Evolutionary conservation across 2,329 filamentous ascomycete species (phyloP).

Genomic region (Aureobasidium sp.): DNA sequence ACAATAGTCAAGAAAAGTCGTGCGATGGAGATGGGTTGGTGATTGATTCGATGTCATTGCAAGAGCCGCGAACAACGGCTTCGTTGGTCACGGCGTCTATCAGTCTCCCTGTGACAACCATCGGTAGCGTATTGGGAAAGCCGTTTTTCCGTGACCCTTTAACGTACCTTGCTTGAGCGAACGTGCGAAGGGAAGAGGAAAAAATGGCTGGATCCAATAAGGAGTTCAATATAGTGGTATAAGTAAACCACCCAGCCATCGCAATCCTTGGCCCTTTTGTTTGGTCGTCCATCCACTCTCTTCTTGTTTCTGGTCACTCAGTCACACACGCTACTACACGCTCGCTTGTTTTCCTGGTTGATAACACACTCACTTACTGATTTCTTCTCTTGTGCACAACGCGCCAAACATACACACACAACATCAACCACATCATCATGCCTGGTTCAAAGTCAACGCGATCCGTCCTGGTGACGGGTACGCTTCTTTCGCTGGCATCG

Average conservation of each 20-base stretch:
- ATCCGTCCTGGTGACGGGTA: constrained; percentile 11
- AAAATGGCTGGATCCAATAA: constrained; percentile 12
- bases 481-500: constrained; percentile 12
- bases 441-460: neutral
- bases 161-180: constrained; percentile 7
- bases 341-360: neutral
- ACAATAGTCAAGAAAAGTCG: neutral
- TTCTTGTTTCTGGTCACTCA: neutral
- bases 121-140: constrained; percentile 10
- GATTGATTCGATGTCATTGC: neutral
- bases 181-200: neutral
- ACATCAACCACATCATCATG: neutral
- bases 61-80: constrained; percentile 4
- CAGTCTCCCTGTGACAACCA: constrained; percentile 10
- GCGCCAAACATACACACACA: neutral
- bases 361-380: neutral
- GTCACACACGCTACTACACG: neutral
- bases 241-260: constrained; percentile 7
- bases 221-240: constrained; percentile 7
- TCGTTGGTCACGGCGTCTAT: constrained; percentile 5
- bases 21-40: neutral
- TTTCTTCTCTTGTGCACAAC: neutral
- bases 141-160: constrained; percentile 13
- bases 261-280: constrained; percentile 8
- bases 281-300: constrained; percentile 10